phyloP scores from a whole-genome alignment of 2,329 filamentous ascomycete genomes.

The Penicillium sp. region DNA sequence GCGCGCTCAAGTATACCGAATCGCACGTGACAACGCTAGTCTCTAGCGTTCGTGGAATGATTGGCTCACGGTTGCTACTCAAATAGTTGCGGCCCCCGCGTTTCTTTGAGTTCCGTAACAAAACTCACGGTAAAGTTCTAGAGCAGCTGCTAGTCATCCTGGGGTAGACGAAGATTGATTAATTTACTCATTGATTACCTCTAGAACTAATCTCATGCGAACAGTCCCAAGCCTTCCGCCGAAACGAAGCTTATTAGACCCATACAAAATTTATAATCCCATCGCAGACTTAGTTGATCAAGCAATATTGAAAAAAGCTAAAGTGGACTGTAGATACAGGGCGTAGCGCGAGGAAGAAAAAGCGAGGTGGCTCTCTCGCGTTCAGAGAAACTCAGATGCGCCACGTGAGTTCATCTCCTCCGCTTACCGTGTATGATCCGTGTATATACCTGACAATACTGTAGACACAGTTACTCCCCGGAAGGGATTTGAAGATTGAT shows the following conservation, averaged over 20 bases:
- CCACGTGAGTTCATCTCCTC: constrained; percentile 1
- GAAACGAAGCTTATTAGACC: neutral
- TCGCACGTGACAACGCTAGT: too few species aligned
- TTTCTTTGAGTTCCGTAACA: too few species aligned
- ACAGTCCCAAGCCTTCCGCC: neutral
- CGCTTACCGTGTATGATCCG: neutral
- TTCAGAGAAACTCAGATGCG: constrained; percentile 2
- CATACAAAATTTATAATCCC: neutral
- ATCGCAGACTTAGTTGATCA: too few species aligned
- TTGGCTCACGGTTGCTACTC: too few species aligned
- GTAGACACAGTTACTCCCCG: neutral
- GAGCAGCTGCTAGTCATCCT: constrained; percentile 1
- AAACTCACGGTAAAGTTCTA: constrained; percentile 4
- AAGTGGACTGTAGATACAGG: constrained; percentile 5
- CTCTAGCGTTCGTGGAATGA: too few species aligned
- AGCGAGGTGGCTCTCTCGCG: constrained; percentile 1
- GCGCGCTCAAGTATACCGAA: too few species aligned
- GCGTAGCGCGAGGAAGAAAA: constrained; percentile 4
- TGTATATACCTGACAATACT: neutral
- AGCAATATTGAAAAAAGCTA: constrained; percentile 1
- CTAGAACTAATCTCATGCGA: too few species aligned
- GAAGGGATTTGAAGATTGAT: constrained; percentile 2
- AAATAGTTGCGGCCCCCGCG: too few species aligned
- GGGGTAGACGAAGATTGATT: neutral
- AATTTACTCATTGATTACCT: too few species aligned